Conservation (phyloP, 2,329 filamentous ascomycete species). For the Drechslerella coelobrocha region DNA sequence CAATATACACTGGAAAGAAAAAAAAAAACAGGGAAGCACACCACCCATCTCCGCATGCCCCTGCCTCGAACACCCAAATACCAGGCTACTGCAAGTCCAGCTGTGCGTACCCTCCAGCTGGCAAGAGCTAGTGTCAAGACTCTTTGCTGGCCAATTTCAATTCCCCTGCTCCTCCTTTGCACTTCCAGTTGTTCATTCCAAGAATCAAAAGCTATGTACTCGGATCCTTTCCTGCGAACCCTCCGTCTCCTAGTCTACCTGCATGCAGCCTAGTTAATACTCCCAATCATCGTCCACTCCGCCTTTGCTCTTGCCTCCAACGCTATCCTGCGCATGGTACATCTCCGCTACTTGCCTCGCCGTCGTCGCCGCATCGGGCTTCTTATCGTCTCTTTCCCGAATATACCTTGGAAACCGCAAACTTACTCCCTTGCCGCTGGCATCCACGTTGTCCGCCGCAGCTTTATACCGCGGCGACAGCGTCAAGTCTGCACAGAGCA, state of each 20-base stretch:
- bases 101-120: background rate
- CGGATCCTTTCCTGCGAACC: conserved; percentile 3
- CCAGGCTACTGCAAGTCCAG: background rate
- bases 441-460: conserved; percentile 72
- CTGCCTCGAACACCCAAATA: no score
- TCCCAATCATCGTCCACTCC: conserved; percentile 97
- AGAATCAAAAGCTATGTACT: background rate
- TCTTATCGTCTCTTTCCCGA: conserved; percentile 91
- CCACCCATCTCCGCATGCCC: no score
- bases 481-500: conserved; percentile 94
- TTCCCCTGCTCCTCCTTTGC: background rate
- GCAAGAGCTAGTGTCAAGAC: background rate
- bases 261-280: conserved; percentile 67
- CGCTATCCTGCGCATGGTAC: conserved; percentile 93
- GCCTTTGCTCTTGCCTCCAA: conserved; percentile 66
- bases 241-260: background rate
- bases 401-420: conserved; percentile 93
- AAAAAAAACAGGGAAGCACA: background rate
- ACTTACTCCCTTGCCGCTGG: conserved; percentile 77
- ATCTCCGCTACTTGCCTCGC: conserved; percentile 90
- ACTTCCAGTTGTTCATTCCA: background rate
- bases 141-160: no score
- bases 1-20: background rate
- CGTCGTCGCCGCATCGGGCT: conserved; percentile 85
- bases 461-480: conserved; percentile 92